A percentile compares a stretch with the other conserved stretches of the same genome.
Evolutionary conservation across 441 rosid species (phyloP).

Genomic region (Populus hybrid): DNA sequence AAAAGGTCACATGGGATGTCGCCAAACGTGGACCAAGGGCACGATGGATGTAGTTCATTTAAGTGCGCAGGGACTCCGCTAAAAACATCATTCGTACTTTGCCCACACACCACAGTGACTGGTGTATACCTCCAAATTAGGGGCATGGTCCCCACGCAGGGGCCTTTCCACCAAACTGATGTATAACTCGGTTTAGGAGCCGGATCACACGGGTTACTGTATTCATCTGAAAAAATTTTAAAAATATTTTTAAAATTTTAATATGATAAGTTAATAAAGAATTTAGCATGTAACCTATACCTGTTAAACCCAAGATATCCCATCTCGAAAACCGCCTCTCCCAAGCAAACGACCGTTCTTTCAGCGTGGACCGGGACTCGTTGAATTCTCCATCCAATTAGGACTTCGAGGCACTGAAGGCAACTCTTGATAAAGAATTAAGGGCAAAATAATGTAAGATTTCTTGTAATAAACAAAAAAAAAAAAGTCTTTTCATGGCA

Average conservation of each 20-base stretch:
- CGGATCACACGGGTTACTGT: too few species aligned
- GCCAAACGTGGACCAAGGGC: constrained; percentile 16
- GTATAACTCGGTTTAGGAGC: too few species aligned
- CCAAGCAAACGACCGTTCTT: constrained; percentile 27
- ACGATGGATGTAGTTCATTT: constrained; percentile 14
- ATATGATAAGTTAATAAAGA: too few species aligned
- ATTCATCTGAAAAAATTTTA: too few species aligned
- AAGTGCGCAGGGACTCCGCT: constrained; percentile 9
- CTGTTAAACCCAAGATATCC: constrained; percentile 57
- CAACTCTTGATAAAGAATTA: too few species aligned
- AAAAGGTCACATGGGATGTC: constrained; percentile 49
- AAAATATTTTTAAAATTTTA: too few species aligned
- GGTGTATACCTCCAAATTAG: constrained; percentile 22
- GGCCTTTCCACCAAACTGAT: constrained; percentile 5
- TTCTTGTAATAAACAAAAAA: too few species aligned
- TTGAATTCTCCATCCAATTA: not conserved
- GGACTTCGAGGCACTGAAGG: constrained; percentile 7
- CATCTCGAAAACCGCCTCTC: constrained; percentile 60
- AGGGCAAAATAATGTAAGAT: too few species aligned
- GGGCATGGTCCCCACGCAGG: constrained; percentile 39
- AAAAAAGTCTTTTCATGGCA: too few species aligned
- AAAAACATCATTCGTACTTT: constrained; percentile 24
- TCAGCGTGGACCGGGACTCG: not conserved
- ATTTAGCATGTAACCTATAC: constrained; percentile 13
- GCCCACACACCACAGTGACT: constrained; percentile 3